A percentile compares a stretch with the other conserved stretches of the same genome.
phyloP scores from a whole-genome alignment of 2,329 filamentous ascomycete genomes.

The Microcera coccophila region DNA sequence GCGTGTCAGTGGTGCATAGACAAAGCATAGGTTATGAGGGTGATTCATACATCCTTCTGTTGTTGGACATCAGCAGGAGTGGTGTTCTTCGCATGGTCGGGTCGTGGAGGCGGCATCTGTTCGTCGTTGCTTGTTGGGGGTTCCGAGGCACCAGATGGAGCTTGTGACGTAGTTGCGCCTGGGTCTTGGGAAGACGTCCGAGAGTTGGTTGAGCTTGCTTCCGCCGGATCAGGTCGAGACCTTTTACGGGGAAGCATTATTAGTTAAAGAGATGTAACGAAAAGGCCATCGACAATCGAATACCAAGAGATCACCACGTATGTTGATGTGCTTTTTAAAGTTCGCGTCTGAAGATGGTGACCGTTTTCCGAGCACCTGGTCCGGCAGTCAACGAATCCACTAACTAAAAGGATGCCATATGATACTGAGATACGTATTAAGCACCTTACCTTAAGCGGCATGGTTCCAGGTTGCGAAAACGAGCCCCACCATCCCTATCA shows the following conservation, averaged over 20 bases:
- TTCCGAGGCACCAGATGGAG: conserved; percentile 22
- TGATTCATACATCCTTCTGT: conserved; percentile 13
- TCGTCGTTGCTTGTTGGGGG: conserved; percentile 8
- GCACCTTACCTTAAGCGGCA: no score
- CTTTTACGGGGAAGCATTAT: conserved; percentile 35
- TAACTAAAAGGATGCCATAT: not conserved
- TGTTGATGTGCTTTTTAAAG: conserved; percentile 4
- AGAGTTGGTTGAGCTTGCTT: conserved; percentile 15
- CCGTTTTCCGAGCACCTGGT: no score
- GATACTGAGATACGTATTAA: no score
- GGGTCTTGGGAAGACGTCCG: conserved; percentile 11
- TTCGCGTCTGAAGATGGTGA: not conserved
- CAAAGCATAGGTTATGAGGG: not conserved
- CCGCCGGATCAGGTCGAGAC: conserved; percentile 28
- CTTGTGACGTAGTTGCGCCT: conserved; percentile 26
- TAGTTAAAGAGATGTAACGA: conserved; percentile 2
- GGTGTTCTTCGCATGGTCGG: conserved; percentile 10
- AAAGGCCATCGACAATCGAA: conserved; percentile 9
- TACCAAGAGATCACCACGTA: conserved; percentile 4
- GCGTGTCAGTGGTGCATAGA: not conserved
- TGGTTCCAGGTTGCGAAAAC: no score
- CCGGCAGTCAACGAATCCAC: not conserved
- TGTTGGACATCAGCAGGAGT: no score
- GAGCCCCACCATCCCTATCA: no score
- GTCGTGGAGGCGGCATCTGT: conserved; percentile 14